phyloP scores from a whole-genome alignment of 73 alveolate species.

The Durusdinium trenchii region DNA sequence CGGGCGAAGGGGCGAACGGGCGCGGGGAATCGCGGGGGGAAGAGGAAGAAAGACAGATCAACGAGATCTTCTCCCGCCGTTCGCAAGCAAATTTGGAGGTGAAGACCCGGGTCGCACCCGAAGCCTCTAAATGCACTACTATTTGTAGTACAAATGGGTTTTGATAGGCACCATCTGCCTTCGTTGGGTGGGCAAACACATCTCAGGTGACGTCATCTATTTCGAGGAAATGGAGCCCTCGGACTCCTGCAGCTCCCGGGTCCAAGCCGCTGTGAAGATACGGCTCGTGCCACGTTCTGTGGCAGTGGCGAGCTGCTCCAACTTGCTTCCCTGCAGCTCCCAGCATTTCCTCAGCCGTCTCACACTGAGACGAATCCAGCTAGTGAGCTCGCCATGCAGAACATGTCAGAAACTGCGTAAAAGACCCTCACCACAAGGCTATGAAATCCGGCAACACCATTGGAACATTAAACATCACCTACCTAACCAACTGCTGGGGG shows the following conservation, averaged over 20 bases:
- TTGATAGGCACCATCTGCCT: background rate
- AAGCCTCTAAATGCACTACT: background rate
- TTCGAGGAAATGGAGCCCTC: background rate
- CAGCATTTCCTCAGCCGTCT: constrained; percentile 21
- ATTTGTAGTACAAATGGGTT: background rate
- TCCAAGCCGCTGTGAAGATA: background rate
- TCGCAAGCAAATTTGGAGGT: background rate
- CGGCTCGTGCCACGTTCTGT: constrained; percentile 27
- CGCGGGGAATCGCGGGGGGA: too few species aligned
- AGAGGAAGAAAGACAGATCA: too few species aligned
- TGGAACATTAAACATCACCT: too few species aligned
- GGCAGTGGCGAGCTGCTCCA: constrained; percentile 33
- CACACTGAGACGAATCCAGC: background rate
- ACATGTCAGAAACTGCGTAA: too few species aligned
- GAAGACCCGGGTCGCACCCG: background rate
- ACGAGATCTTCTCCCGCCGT: too few species aligned
- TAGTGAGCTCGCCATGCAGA: too few species aligned
- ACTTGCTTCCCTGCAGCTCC: constrained; percentile 4
- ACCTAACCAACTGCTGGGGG: background rate
- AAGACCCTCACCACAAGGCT: too few species aligned
- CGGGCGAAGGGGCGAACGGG: too few species aligned
- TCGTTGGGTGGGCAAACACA: background rate
- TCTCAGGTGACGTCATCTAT: too few species aligned
- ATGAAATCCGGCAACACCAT: too few species aligned
- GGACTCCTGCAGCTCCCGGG: background rate